These are phyloP conservation scores for Yarrowia galli DNA, from an alignment of 1,139 yeast species.

Conservation along the genomic window DNA sequence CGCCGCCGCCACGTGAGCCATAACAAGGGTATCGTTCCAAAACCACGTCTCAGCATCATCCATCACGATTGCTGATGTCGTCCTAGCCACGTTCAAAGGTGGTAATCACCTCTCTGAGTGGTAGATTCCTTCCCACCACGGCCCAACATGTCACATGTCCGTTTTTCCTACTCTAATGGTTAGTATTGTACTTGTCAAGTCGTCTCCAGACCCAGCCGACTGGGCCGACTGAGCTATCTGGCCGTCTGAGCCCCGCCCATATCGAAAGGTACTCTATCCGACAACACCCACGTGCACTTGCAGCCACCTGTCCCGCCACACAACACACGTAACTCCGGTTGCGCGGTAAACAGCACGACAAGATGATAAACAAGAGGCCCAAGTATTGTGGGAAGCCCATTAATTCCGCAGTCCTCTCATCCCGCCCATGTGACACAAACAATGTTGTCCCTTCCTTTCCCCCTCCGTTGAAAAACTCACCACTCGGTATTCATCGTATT, in stretches of 20 bases:
- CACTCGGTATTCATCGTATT: constrained; percentile 38
- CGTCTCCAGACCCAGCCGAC: no score
- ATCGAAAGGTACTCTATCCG: no score
- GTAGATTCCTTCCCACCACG: background rate
- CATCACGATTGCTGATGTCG: background rate
- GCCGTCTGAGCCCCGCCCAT: no score
- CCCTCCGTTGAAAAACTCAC: background rate
- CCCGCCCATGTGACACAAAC: no score
- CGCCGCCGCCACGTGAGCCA: constrained; percentile 2
- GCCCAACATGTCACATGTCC: background rate
- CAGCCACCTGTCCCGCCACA: background rate
- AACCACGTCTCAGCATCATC: background rate
- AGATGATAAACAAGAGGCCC: constrained; percentile 14
- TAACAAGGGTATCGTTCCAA: background rate
- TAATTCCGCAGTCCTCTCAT: no score
- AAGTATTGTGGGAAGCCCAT: background rate
- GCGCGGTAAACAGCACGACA: constrained; percentile 28
- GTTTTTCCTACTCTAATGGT: constrained; percentile 29
- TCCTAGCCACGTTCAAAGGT: background rate
- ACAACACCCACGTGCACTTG: background rate
- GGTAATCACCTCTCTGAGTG: background rate
- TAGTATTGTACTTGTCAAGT: constrained; percentile 11
- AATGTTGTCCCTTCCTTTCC: no score
- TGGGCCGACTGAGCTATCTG: no score
- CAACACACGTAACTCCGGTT: constrained; percentile 29